phyloP scores from a whole-genome alignment of 2,329 filamentous ascomycete species.

The Arthroderma sp. region DNA sequence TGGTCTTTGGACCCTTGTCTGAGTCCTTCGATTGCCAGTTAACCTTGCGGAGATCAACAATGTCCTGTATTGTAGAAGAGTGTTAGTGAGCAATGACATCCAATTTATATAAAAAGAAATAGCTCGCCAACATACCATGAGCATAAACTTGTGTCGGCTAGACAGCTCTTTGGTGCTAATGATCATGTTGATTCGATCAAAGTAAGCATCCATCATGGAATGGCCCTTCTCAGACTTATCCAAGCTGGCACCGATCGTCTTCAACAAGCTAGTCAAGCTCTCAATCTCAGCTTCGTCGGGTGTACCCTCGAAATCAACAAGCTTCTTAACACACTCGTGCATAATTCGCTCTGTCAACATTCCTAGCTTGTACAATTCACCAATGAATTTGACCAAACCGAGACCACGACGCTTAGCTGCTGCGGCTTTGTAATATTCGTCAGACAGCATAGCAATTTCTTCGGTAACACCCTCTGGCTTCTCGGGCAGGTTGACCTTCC shows the following conservation, averaged over 20 bases:
- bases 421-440: slow-evolving; percentile 90
- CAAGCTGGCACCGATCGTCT: slow-evolving; percentile 80
- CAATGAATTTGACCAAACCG: slow-evolving; percentile 97
- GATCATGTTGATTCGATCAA: slow-evolving; percentile 72
- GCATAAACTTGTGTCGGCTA: slow-evolving; percentile 89
- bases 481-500: slow-evolving; percentile 74
- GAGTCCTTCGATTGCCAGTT: slow-evolving; percentile 77
- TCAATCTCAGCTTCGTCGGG: slow-evolving; percentile 95
- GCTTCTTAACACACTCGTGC: slow-evolving; percentile 96
- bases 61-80: slow-evolving; percentile 40
- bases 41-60: slow-evolving; percentile 65
- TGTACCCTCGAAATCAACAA: slow-evolving; percentile 85
- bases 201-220: slow-evolving; percentile 86
- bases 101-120: background rate
- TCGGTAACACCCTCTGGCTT: slow-evolving; percentile 59
- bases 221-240: slow-evolving; percentile 71
- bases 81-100: too few relatives aligned
- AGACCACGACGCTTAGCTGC: slow-evolving; percentile 93
- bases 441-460: slow-evolving; percentile 74
- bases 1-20: slow-evolving; percentile 93
- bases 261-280: slow-evolving; percentile 82
- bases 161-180: slow-evolving; percentile 66
- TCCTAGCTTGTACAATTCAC: slow-evolving; percentile 94
- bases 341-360: slow-evolving; percentile 99
- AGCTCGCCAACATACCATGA: slow-evolving; percentile 45